A percentile compares a stretch with the other conserved stretches of the same genome.
These are phyloP conservation scores for Botrytis sinoallii DNA, from an alignment of 2,329 filamentous ascomycete species.

Conservation along the genomic window DNA sequence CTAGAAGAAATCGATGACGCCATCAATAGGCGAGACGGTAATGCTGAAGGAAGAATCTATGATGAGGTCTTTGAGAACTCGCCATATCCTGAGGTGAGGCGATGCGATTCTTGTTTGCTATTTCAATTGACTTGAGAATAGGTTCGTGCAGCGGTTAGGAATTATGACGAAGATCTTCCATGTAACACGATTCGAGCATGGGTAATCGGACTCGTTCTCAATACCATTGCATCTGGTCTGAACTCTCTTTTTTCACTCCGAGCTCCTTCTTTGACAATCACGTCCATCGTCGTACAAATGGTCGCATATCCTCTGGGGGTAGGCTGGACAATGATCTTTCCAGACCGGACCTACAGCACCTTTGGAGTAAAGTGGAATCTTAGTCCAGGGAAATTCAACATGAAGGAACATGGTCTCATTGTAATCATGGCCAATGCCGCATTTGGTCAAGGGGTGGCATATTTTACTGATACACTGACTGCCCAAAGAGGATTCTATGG, in stretches of 20 bases:
- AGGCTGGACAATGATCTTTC: slow-evolving; percentile 36
- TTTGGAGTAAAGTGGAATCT: slow-evolving; percentile 43
- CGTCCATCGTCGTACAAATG: slow-evolving; percentile 32
- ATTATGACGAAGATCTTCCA: slow-evolving; percentile 59
- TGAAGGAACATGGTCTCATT: slow-evolving; percentile 68
- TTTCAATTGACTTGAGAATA: neutral
- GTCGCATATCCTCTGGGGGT: slow-evolving; percentile 49
- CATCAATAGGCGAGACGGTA: slow-evolving; percentile 21
- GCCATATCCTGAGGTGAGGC: slow-evolving; percentile 21
- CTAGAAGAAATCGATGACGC: slow-evolving; percentile 25
- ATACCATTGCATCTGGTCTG: slow-evolving; percentile 27
- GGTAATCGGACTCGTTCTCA: slow-evolving; percentile 44
- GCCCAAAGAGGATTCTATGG: slow-evolving; percentile 71
- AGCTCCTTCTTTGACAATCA: slow-evolving; percentile 43
- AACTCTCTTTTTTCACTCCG: slow-evolving; percentile 37
- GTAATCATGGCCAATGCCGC: slow-evolving; percentile 53
- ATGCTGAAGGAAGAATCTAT: slow-evolving; percentile 20
- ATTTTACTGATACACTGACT: slow-evolving; percentile 71
- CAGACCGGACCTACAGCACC: slow-evolving; percentile 31
- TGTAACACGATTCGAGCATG: slow-evolving; percentile 65
- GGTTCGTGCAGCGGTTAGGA: slow-evolving; percentile 24
- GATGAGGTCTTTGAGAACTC: slow-evolving; percentile 27
- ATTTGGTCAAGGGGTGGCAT: slow-evolving; percentile 45
- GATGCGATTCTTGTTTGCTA: neutral
- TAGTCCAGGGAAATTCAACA: slow-evolving; percentile 65